Conservation (phyloP, 345 rosid species). For the Syzygium jambos region DNA sequence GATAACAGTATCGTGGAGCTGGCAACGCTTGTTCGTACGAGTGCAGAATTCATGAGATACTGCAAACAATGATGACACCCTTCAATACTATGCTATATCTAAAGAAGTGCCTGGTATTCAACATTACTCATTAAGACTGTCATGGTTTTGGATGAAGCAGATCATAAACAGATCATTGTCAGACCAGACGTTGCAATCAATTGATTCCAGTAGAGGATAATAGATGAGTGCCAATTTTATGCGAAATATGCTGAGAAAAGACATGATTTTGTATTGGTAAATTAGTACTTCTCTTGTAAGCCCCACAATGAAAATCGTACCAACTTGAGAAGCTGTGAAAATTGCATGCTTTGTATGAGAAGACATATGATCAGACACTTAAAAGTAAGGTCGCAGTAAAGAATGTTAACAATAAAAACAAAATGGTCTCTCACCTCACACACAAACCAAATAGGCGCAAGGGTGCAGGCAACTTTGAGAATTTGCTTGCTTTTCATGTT, state of each 20-base stretch:
- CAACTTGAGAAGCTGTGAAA: background rate
- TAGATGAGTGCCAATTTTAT: background rate
- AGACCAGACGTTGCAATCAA: background rate
- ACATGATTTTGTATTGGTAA: background rate
- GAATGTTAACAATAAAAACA: background rate
- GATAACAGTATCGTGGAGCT: constrained; percentile 24
- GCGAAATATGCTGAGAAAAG: background rate
- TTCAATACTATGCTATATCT: background rate
- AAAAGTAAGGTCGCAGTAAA: background rate
- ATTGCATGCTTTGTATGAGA: background rate
- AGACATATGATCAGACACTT: background rate
- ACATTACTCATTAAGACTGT: background rate
- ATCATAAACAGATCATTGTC: background rate
- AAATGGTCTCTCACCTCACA: constrained; percentile 21
- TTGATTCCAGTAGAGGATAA: background rate
- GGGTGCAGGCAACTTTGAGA: constrained; percentile 1
- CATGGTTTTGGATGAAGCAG: background rate
- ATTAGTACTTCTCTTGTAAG: background rate
- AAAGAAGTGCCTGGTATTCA: background rate
- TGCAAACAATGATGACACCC: constrained; percentile 4
- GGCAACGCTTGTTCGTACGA: constrained; percentile 36
- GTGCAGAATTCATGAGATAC: constrained; percentile 37
- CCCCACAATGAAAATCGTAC: background rate
- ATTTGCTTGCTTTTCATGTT: constrained; percentile 4
- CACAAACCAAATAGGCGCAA: constrained; percentile 40